A percentile compares a stretch with the other conserved stretches of the same genome.
phyloP scores from a whole-genome alignment of 192 early-diverging fungal species.

The Coemansia guatemalensis region DNA sequence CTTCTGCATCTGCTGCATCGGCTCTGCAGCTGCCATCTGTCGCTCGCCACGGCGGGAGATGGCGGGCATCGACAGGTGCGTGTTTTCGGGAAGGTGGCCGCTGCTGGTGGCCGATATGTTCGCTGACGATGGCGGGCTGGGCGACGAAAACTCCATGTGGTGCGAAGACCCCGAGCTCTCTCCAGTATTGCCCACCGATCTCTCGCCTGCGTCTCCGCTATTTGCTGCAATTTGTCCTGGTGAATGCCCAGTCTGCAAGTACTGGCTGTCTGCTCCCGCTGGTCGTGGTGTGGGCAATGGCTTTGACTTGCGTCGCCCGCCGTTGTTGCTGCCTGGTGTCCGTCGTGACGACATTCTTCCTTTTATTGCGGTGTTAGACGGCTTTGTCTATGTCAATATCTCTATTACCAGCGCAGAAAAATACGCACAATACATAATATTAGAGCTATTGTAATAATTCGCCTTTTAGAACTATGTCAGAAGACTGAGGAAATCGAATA shows the following conservation, averaged over 20 bases:
- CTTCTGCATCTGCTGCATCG: neutral
- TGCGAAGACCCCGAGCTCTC: constrained; percentile 46
- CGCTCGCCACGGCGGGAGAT: constrained; percentile 8
- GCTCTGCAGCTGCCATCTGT: neutral
- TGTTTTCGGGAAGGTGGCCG: constrained; percentile 40
- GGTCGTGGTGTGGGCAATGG: constrained; percentile 5
- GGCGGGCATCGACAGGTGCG: constrained; percentile 44
- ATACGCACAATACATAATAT: too few relatives aligned
- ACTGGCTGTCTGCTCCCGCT: neutral
- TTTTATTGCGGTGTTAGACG: neutral
- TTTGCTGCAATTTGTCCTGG: constrained; percentile 16
- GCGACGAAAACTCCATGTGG: constrained; percentile 37
- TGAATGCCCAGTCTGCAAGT: neutral
- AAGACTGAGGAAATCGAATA: too few relatives aligned
- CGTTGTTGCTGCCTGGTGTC: constrained; percentile 1
- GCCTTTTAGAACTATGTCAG: too few relatives aligned
- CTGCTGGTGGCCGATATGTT: constrained; percentile 39
- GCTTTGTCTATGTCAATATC: too few relatives aligned
- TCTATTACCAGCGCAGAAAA: too few relatives aligned
- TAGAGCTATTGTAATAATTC: too few relatives aligned
- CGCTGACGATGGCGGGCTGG: constrained; percentile 49
- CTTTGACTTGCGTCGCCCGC: constrained; percentile 5
- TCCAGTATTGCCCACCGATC: neutral
- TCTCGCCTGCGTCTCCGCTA: neutral
- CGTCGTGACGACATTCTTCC: constrained; percentile 11